These are phyloP conservation scores for Pseudozyma pruni DNA, from an alignment of 1,284 basidiomycete species.

Conservation along the genomic window DNA sequence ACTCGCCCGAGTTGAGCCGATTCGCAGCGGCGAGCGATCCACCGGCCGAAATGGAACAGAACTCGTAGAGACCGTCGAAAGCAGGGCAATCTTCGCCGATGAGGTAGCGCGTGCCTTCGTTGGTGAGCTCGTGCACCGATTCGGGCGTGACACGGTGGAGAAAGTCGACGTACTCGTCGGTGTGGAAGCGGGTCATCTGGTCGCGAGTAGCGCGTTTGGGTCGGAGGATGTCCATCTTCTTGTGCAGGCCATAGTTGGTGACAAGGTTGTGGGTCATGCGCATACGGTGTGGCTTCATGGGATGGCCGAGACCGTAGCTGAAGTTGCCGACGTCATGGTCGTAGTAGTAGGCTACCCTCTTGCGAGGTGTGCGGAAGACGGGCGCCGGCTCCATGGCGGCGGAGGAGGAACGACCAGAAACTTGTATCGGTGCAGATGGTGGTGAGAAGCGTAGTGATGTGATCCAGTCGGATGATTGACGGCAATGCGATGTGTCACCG, in stretches of 20 bases:
- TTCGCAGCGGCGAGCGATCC: constrained; percentile 84
- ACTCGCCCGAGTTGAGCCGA: constrained; percentile 80
- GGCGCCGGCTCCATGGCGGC: constrained; percentile 55
- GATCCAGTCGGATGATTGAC: too few relatives aligned
- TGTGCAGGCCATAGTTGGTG: constrained; percentile 86
- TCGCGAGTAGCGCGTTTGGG: constrained; percentile 83
- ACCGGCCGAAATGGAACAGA: constrained; percentile 94
- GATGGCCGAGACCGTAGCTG: constrained; percentile 87
- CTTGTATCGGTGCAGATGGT: not conserved
- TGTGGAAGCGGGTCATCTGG: constrained; percentile 91
- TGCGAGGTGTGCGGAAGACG: constrained; percentile 47
- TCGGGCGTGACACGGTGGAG: constrained; percentile 82
- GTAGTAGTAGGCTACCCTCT: constrained; percentile 58
- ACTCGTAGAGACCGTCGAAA: constrained; percentile 96
- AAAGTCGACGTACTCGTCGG: constrained; percentile 96
- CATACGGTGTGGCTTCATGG: constrained; percentile 84
- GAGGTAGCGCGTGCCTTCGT: constrained; percentile 73
- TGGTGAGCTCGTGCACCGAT: constrained; percentile 73
- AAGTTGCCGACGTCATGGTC: constrained; percentile 79
- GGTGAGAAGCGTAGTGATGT: not conserved
- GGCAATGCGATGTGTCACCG: too few relatives aligned
- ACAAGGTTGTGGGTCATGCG: constrained; percentile 84
- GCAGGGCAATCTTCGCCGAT: constrained; percentile 92
- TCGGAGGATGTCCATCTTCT: constrained; percentile 87
- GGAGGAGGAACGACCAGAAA: not conserved